Conservation (phyloP, 1,284 basidiomycete genomes). For the Sanguinoderma infundibulare region DNA sequence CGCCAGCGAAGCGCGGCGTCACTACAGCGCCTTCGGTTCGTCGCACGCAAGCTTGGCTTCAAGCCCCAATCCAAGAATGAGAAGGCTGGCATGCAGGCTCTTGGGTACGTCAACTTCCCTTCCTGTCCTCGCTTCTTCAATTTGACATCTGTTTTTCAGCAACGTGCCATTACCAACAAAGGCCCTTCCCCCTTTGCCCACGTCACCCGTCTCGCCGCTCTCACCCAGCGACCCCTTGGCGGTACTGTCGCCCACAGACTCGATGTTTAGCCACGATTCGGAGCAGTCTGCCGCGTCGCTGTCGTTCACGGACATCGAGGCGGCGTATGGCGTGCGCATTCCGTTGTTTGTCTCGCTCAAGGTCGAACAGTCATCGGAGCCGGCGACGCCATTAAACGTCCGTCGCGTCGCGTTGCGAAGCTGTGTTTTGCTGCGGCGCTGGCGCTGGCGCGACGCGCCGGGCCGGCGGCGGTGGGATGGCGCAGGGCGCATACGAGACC, state of each 20-base stretch:
- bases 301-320: slow-evolving; percentile 15
- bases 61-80: neutral
- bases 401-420: slow-evolving; percentile 1
- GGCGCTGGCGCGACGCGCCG: no score
- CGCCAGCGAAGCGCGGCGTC: slow-evolving; percentile 26
- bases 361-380: slow-evolving; percentile 15
- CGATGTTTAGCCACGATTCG: slow-evolving; percentile 13
- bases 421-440: no score
- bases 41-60: slow-evolving; percentile 7
- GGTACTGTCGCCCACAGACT: slow-evolving; percentile 12
- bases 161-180: slow-evolving; percentile 5
- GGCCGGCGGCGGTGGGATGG: slow-evolving; percentile 14
- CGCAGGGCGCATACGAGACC: slow-evolving; percentile 20
- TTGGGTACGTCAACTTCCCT: neutral
- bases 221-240: slow-evolving; percentile 3
- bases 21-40: slow-evolving; percentile 10
- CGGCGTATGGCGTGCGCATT: slow-evolving; percentile 14
- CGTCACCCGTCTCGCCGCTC: slow-evolving; percentile 5
- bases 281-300: slow-evolving; percentile 13
- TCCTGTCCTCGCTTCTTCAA: neutral
- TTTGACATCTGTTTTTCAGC: neutral
- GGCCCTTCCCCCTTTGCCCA: slow-evolving; percentile 2
- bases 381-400: slow-evolving; percentile 9
- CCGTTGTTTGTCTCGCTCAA: slow-evolving; percentile 15
- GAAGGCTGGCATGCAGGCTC: slow-evolving; percentile 3